These are phyloP conservation scores for Cutaneotrichosporon cavernicola DNA, from an alignment of 1,284 basidiomycete genomes.

Conservation along the genomic window DNA sequence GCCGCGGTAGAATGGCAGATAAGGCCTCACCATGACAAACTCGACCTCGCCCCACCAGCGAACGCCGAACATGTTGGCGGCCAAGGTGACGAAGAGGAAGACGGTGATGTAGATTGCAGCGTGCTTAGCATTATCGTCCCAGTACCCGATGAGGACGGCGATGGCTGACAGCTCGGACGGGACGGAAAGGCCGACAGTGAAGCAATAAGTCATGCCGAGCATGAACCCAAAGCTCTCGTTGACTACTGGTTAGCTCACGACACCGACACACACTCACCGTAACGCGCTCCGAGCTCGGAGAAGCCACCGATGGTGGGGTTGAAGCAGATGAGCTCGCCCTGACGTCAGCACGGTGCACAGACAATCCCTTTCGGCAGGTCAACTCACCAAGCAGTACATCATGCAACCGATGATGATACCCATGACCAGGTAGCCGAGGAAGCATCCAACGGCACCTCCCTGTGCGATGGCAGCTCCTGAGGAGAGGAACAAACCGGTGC, in stretches of 20 bases:
- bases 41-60: conserved; percentile 47
- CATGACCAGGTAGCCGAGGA: conserved; percentile 31
- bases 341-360: not conserved
- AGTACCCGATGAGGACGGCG: conserved; percentile 70
- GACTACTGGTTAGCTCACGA: conserved; percentile 49
- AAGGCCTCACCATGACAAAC: conserved; percentile 54
- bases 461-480: conserved; percentile 4
- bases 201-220: conserved; percentile 58
- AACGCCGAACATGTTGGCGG: conserved; percentile 23
- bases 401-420: conserved; percentile 26
- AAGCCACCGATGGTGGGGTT: conserved; percentile 27
- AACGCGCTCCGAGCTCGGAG: conserved; percentile 27
- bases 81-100: conserved; percentile 17
- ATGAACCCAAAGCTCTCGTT: not conserved
- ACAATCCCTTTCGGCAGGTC: not conserved
- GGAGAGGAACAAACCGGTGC: conserved; percentile 55
- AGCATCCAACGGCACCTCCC: conserved; percentile 55
- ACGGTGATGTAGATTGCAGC: conserved; percentile 22
- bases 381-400: conserved; percentile 23
- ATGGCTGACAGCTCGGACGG: conserved; percentile 72
- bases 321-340: conserved; percentile 16
- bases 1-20: not conserved
- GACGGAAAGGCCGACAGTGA: conserved; percentile 58
- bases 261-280: not conserved
- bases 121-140: conserved; percentile 58